Conservation (phyloP, 1,139 yeast genomes). For the Sugiyamaella paludigena region DNA sequence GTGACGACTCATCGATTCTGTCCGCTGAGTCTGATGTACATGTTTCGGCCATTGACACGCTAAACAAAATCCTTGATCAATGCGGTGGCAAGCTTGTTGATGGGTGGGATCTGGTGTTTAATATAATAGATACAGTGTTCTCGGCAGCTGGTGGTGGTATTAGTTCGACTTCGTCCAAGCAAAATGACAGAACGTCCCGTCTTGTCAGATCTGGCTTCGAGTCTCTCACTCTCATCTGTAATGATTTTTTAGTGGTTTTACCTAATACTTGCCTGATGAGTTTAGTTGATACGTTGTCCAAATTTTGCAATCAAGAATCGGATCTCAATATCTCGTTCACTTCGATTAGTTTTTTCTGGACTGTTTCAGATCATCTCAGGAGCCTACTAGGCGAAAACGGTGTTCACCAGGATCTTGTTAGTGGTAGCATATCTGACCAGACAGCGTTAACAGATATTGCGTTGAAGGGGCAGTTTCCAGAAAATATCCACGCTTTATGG, state of each 20-base stretch:
- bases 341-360: slow-evolving; percentile 89
- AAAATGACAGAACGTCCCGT: slow-evolving; percentile 18
- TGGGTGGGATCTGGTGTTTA: slow-evolving; percentile 73
- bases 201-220: slow-evolving; percentile 68
- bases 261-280: slow-evolving; percentile 58
- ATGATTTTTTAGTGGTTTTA: slow-evolving; percentile 71
- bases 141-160: slow-evolving; percentile 39
- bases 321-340: slow-evolving; percentile 88
- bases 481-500: slow-evolving; percentile 48
- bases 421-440: slow-evolving; percentile 18
- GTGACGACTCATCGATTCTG: slow-evolving; percentile 9
- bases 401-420: slow-evolving; percentile 20
- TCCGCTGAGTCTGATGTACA: slow-evolving; percentile 51
- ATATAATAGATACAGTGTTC: slow-evolving; percentile 69
- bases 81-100: slow-evolving; percentile 59
- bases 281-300: slow-evolving; percentile 66
- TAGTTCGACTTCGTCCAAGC: slow-evolving; percentile 3
- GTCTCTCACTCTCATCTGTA: slow-evolving; percentile 75
- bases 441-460: slow-evolving; percentile 17
- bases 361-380: slow-evolving; percentile 73
- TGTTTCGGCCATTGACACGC: slow-evolving; percentile 56
- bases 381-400: slow-evolving; percentile 22
- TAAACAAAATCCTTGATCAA: slow-evolving; percentile 70
- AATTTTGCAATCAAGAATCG: slow-evolving; percentile 64
- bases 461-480: slow-evolving; percentile 1